These are phyloP conservation scores for Solanum dulcamara DNA, from an alignment of 257 asterid species.

Conservation along the genomic window DNA sequence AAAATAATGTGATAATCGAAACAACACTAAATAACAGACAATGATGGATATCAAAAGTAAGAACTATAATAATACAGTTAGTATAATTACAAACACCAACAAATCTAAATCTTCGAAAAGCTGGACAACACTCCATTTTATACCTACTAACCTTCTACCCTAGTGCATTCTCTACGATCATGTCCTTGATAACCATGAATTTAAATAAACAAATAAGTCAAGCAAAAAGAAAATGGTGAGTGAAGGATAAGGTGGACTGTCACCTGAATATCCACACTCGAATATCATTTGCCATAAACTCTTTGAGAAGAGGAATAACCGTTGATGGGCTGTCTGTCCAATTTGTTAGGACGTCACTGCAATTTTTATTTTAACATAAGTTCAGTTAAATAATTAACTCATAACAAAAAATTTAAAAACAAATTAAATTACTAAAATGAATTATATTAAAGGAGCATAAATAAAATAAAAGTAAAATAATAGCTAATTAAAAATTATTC, in stretches of 20 bases:
- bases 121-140: too few species aligned
- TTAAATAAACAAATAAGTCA: neutral
- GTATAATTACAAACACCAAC: too few species aligned
- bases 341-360: conserved; percentile 34
- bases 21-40: neutral
- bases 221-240: neutral
- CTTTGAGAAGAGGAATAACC: conserved; percentile 44
- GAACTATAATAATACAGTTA: too few species aligned
- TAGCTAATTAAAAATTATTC: neutral
- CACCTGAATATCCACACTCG: conserved; percentile 83
- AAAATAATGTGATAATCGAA: neutral
- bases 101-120: too few species aligned
- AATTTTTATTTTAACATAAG: neutral
- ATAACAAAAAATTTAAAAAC: neutral
- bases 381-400: neutral
- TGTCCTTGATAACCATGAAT: neutral
- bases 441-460: neutral
- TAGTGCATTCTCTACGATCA: too few species aligned
- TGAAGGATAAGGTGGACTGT: neutral
- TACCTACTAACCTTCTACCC: too few species aligned
- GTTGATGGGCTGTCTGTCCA: conserved; percentile 59
- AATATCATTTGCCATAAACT: conserved; percentile 39
- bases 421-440: neutral
- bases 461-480: neutral
- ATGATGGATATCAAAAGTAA: too few species aligned